Evolutionary conservation across 192 early-diverging fungal genomes (phyloP).

Genomic region (Linnemannia schmuckeri): DNA sequence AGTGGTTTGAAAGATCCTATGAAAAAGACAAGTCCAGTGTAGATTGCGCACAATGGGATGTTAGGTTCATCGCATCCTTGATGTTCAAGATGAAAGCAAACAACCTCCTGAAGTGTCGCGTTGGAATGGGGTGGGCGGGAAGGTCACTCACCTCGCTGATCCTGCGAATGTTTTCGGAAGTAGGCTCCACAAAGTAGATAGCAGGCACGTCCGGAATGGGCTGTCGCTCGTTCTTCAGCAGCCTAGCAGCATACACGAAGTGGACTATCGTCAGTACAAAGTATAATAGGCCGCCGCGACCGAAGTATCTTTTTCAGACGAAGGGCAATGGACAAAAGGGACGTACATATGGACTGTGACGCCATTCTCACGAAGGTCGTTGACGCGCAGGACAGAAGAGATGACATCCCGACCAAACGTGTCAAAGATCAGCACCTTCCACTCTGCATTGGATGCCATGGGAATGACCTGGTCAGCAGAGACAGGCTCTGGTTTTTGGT

Average conservation of each 20-base stretch:
- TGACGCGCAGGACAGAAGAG: slow-evolving; percentile 96
- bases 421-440: slow-evolving; percentile 99
- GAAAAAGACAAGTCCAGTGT: neutral
- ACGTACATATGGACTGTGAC: slow-evolving; percentile 97
- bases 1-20: slow-evolving; percentile 87
- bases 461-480: slow-evolving; percentile 55
- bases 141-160: slow-evolving; percentile 79
- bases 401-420: slow-evolving; percentile 93
- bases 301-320: neutral
- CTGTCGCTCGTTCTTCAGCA: slow-evolving; percentile 84
- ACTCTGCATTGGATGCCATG: slow-evolving; percentile 75
- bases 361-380: slow-evolving; percentile 95
- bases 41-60: neutral
- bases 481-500: slow-evolving; percentile 64
- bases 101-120: neutral
- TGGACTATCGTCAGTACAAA: neutral
- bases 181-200: slow-evolving; percentile 95
- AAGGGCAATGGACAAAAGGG: neutral
- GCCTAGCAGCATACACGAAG: slow-evolving; percentile 63
- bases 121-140: neutral
- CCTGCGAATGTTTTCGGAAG: slow-evolving; percentile 83
- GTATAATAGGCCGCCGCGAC: neutral
- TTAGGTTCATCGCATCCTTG: neutral
- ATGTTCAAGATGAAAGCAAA: neutral
- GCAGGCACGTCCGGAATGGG: slow-evolving; percentile 97